A percentile compares a stretch with the other conserved stretches of the same genome.
Conservation (phyloP, 257 asterid genomes). For the Schizonepeta tenuifolia region DNA sequence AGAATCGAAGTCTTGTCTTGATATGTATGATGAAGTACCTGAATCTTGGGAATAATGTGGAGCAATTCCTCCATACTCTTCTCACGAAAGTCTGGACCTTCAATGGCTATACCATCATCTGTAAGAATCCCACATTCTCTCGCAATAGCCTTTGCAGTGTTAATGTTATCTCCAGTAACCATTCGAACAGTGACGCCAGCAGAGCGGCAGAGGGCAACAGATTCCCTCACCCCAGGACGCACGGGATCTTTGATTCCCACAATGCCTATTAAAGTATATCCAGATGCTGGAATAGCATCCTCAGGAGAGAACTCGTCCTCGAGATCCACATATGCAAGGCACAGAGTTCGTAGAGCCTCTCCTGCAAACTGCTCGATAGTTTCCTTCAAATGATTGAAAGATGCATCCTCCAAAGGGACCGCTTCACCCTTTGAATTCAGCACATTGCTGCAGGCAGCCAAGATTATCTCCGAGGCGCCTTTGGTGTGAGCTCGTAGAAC, state of each 20-base stretch:
- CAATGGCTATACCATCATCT: constrained; percentile 84
- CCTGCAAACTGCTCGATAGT: constrained; percentile 73
- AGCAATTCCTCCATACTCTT: constrained; percentile 76
- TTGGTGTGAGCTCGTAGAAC: constrained; percentile 70
- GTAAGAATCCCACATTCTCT: constrained; percentile 95
- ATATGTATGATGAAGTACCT: constrained; percentile 46
- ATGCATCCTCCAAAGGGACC: constrained; percentile 54
- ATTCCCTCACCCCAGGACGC: constrained; percentile 83
- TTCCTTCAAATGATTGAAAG: constrained; percentile 41
- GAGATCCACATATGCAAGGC: constrained; percentile 82
- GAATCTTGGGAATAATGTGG: constrained; percentile 77
- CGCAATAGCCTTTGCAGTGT: constrained; percentile 90
- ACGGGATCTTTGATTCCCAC: constrained; percentile 95
- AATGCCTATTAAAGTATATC: constrained; percentile 71
- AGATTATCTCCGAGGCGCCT: constrained; percentile 88
- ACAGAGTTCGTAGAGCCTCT: constrained; percentile 81
- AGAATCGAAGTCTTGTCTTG: neutral
- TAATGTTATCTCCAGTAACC: constrained; percentile 95
- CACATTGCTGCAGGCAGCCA: constrained; percentile 75
- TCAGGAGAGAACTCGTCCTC: constrained; percentile 54
- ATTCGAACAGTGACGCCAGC: constrained; percentile 88
- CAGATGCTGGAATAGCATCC: constrained; percentile 65
- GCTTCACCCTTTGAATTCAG: constrained; percentile 62
- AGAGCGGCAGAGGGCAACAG: constrained; percentile 86
- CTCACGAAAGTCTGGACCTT: constrained; percentile 88